Percentiles rank a stretch among this genome's conserved stretches.
These are phyloP conservation scores for Corymbia citriodora DNA, from an alignment of 441 rosid species.

Conservation along the genomic window DNA sequence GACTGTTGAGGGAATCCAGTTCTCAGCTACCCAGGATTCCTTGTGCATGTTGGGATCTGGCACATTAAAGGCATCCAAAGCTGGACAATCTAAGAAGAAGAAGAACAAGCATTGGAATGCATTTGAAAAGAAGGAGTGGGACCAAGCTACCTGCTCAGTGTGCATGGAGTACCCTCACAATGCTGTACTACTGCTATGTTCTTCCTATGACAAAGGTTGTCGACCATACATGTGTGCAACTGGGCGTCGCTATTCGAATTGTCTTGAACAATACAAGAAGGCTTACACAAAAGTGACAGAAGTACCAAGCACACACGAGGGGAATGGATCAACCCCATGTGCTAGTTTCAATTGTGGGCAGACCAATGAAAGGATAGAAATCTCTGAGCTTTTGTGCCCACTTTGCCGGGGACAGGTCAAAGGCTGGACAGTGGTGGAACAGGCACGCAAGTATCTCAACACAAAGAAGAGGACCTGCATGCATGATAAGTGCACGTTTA, in stretches of 20 bases:
- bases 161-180: slow-evolving; percentile 71
- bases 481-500: slow-evolving; percentile 52
- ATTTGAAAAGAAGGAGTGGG: slow-evolving; percentile 46
- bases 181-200: slow-evolving; percentile 61
- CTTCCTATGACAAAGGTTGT: slow-evolving; percentile 61
- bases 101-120: slow-evolving; percentile 25
- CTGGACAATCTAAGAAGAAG: slow-evolving; percentile 18
- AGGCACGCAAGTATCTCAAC: slow-evolving; percentile 43
- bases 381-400: slow-evolving; percentile 53
- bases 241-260: slow-evolving; percentile 51
- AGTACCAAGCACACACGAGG: slow-evolving; percentile 16
- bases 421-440: slow-evolving; percentile 71
- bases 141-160: slow-evolving; percentile 45
- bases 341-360: slow-evolving; percentile 9
- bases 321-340: slow-evolving; percentile 12
- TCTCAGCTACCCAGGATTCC: slow-evolving; percentile 11
- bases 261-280: slow-evolving; percentile 61
- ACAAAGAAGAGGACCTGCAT: slow-evolving; percentile 52
- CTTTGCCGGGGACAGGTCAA: slow-evolving; percentile 66
- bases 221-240: slow-evolving; percentile 78
- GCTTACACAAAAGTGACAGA: slow-evolving; percentile 41
- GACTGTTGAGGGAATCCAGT: slow-evolving; percentile 20
- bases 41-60: slow-evolving; percentile 18
- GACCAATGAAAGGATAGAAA: slow-evolving; percentile 25
- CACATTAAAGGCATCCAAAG: slow-evolving; percentile 22